phyloP scores from a whole-genome alignment of 2,329 filamentous ascomycete species.

The Aspergillus jensenii region DNA sequence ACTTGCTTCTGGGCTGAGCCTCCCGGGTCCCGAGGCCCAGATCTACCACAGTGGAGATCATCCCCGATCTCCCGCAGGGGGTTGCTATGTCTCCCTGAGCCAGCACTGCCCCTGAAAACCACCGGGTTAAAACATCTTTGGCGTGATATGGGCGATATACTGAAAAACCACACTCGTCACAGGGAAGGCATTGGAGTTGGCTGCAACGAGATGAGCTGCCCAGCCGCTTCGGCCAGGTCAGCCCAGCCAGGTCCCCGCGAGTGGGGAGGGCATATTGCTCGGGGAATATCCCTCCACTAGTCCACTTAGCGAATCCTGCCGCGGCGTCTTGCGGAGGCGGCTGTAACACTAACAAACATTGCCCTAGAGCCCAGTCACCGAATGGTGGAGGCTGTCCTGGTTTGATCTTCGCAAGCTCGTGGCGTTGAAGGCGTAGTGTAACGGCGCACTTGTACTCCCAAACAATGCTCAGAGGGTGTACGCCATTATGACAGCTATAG shows the following conservation, averaged over 20 bases:
- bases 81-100: background rate
- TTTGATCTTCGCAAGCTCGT: background rate
- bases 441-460: constrained; percentile 1
- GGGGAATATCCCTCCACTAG: background rate
- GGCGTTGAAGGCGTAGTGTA: background rate
- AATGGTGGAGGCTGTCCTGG: background rate
- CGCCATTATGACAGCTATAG: too few species aligned
- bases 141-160: too few species aligned
- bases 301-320: background rate
- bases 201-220: background rate
- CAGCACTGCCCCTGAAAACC: background rate
- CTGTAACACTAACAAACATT: too few species aligned
- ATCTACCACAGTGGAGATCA: background rate
- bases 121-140: background rate
- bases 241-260: background rate
- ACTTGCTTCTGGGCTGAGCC: too few species aligned
- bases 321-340: too few species aligned
- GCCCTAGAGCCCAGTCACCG: too few species aligned
- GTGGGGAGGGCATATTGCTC: background rate
- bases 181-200: background rate
- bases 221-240: background rate
- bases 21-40: background rate
- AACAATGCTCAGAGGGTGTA: background rate
- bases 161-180: background rate
- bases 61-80: background rate